These are phyloP conservation scores for Euptelea pleiosperma DNA, from an alignment of 164 flowering plant species.

Conservation along the genomic window DNA sequence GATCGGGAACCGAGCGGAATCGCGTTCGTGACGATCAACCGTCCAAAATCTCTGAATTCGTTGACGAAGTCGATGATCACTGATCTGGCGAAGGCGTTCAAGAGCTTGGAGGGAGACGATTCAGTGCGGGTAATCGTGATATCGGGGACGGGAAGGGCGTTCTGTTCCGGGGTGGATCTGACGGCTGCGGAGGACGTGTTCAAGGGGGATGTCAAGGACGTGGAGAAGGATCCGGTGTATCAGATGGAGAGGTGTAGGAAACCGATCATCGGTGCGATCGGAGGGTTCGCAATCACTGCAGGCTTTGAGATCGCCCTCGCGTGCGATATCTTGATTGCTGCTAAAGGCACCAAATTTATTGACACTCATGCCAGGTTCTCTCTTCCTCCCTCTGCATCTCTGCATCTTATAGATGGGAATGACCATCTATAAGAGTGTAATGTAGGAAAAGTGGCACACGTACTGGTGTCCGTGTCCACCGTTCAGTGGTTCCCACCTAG, in stretches of 20 bases:
- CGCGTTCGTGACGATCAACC: constrained; percentile 69
- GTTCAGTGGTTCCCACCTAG: too few species aligned
- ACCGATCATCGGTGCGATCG: constrained; percentile 80
- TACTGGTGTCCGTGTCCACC: too few species aligned
- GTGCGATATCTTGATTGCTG: constrained; percentile 75
- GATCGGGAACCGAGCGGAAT: constrained; percentile 49
- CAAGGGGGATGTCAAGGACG: constrained; percentile 83
- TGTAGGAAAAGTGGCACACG: too few species aligned
- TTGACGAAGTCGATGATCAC: constrained; percentile 65
- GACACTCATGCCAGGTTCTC: constrained; percentile 81
- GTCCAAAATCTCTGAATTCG: constrained; percentile 79
- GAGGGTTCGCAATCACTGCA: constrained; percentile 88
- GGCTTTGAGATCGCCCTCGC: constrained; percentile 92
- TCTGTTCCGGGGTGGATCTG: constrained; percentile 88
- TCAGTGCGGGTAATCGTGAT: constrained; percentile 65
- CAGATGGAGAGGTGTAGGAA: constrained; percentile 88
- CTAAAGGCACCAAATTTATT: constrained; percentile 72
- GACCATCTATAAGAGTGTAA: too few species aligned
- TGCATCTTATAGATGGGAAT: too few species aligned
- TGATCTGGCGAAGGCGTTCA: constrained; percentile 63
- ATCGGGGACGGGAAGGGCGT: constrained; percentile 75
- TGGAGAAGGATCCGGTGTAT: constrained; percentile 60
- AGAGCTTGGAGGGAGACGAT: constrained; percentile 51
- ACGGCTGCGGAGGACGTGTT: constrained; percentile 90
- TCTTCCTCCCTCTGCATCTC: neutral